Evolutionary conservation across 495 filamentous ascomycete species (phyloP), one percentile per base, ranked within the genome.

Genomic region (Daldinia grandis): DNA sequence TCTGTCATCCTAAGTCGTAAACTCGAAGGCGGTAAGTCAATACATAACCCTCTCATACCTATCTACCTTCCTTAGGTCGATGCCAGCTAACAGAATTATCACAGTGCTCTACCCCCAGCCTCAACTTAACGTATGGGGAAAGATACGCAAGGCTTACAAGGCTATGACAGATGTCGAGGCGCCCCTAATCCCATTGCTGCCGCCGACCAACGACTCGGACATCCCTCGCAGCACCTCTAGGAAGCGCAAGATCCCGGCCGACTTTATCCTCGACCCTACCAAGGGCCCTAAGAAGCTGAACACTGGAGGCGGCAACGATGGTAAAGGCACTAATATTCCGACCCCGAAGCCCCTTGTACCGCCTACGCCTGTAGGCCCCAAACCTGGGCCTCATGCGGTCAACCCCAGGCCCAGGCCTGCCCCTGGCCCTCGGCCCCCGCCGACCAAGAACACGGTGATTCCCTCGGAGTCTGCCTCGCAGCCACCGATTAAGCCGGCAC

Each of bases 171-270:
- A 35, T 3, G 47, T 57, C 6, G 0, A 1, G 0, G 30, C 7
- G 25, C 62, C 30, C 1, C 37, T 8, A 14, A 14, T 74, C n/a
- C 71, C 73, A n/a, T 21, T 77, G 30, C 55, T 77, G 50, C 75
- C 75, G 2, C 21, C 37, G 9, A 40, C 50, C 2, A 10, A 44
- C 7, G 35, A 31, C 19, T 44, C 40, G 8, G 58, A 72, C 5
- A 66, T 74, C 7, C 73, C 75, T n/a, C 70, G 60, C 10, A 77
- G 75, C 73, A 74, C 63, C 30, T 68, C 75, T 0, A 49, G 40
- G 51, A 77, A 77, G 65, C 75, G 75, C 35, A 74, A 70, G 65
- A 68, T 77, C 44, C 75, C 75, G 25, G 74, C 69, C 21, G 51
- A 68, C 4, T 67, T 72, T 35, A 58, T 71, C 30, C 24, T 70